phyloP scores from a whole-genome alignment of 2,329 filamentous ascomycete genomes.

The Westerdykella aurantiaca region DNA sequence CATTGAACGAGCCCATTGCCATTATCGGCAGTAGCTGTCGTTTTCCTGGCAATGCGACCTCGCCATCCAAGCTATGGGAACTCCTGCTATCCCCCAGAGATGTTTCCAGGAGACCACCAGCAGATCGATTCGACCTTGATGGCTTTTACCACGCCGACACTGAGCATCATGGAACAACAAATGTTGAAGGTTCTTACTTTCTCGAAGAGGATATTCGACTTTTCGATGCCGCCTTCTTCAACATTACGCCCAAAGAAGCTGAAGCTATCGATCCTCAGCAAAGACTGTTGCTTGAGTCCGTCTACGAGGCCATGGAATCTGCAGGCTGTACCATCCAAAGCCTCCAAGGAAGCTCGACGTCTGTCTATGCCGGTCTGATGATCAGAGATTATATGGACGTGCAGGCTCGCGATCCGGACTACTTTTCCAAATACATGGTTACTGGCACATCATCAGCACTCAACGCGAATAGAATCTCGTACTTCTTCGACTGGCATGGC shows the following conservation, averaged over 20 bases:
- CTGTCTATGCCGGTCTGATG: constrained; percentile 7
- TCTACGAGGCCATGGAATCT: constrained; percentile 13
- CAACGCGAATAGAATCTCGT: constrained; percentile 34
- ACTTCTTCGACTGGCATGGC: constrained; percentile 34
- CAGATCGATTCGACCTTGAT: constrained; percentile 26
- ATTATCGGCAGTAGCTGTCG: constrained; percentile 29
- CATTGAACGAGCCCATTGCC: constrained; percentile 11
- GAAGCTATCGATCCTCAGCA: constrained; percentile 20
- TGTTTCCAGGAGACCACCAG: constrained; percentile 20
- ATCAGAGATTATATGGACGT: not conserved
- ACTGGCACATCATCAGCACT: constrained; percentile 10
- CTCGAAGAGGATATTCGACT: constrained; percentile 8
- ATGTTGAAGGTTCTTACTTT: constrained; percentile 6
- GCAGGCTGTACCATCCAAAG: constrained; percentile 5
- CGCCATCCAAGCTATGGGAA: constrained; percentile 9
- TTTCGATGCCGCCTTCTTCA: constrained; percentile 21
- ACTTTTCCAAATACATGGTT: not conserved
- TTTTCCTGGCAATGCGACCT: constrained; percentile 6
- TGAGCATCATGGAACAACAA: constrained; percentile 3
- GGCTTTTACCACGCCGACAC: constrained; percentile 11
- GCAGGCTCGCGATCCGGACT: not conserved
- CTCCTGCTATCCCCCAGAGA: constrained; percentile 9
- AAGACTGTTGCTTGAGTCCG: constrained; percentile 13
- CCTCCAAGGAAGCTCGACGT: constrained; percentile 6
- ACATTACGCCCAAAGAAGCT: constrained; percentile 12